Evolutionary conservation across 2,329 filamentous ascomycete species (phyloP).

Genomic region (Neofusicoccum laricinum): DNA sequence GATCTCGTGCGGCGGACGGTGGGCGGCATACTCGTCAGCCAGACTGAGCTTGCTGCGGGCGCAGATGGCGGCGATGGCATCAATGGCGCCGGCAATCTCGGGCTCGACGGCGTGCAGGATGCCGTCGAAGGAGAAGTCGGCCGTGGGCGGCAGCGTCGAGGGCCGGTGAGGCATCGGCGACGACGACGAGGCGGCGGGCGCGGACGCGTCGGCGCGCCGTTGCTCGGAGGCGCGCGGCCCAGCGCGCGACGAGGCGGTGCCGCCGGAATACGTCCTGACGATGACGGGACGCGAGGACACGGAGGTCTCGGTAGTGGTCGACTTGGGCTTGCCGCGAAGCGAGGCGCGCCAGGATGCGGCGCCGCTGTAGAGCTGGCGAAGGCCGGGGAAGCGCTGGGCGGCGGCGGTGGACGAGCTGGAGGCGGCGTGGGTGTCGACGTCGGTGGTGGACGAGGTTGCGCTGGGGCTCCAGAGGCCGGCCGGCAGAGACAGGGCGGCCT

Average conservation of each 20-base stretch:
- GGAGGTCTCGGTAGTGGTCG: constrained; percentile 36
- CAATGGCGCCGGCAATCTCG: constrained; percentile 57
- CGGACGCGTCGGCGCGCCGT: not conserved
- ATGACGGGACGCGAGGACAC: constrained; percentile 44
- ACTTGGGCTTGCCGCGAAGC: constrained; percentile 26
- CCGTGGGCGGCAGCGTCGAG: constrained; percentile 42
- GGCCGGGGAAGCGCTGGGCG: constrained; percentile 4
- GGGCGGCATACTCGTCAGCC: constrained; percentile 61
- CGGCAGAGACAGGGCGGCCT: not conserved
- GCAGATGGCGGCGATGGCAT: constrained; percentile 63
- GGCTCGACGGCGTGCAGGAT: constrained; percentile 57
- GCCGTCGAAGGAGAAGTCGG: constrained; percentile 55
- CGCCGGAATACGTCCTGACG: constrained; percentile 40
- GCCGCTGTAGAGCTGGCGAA: constrained; percentile 14
- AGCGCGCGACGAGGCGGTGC: not conserved
- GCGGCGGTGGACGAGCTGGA: not conserved
- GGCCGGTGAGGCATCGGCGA: constrained; percentile 15
- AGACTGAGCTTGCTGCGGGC: constrained; percentile 60
- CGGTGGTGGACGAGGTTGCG: not conserved
- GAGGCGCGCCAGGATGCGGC: constrained; percentile 8
- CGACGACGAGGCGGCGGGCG: constrained; percentile 17
- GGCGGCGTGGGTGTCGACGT: not conserved
- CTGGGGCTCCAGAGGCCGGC: not conserved
- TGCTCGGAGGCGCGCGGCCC: not conserved
- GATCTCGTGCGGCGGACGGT: constrained; percentile 61